Evolutionary conservation across 2,329 filamentous ascomycete genomes (phyloP), one percentile per base, ranked within the genome.

Genomic region (Stemphylium lycopersici): DNA sequence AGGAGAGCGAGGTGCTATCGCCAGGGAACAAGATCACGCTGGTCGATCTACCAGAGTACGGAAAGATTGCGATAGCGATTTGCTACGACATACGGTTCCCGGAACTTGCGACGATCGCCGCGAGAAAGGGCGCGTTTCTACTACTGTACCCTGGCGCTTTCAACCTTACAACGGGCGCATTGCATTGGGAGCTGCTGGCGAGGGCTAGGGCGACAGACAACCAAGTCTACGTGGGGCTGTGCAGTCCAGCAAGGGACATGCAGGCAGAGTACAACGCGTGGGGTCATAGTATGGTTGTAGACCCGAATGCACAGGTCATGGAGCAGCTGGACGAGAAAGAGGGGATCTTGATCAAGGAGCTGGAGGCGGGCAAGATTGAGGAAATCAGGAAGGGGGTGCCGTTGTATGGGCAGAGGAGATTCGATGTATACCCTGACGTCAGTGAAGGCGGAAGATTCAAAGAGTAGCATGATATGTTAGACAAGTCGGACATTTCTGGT

Each of bases 41-140:
- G 3, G 82, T 98, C 22, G 90, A 96, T 62, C 80, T 97, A 26
- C 91, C 93, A 3, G 91, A 90, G 62, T 96, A 96, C 75, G 95
- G 95, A 55, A 89, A 86, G 73, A 85, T 99, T 58, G 92, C 86
- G 4, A 80, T 99, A 3, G 93, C 90, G 29, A 98, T 99, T 72
- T 99, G 95, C 83, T 99, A 99, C 79, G 95, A 99, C 77, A 86
- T 99, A 50, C 91, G 95, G 36, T 99, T 99, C 80, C 93, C 95
- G 0, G 95, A 98, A 78, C 82, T 96, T 10, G 95, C 92, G 3
- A 95, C 86, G 72, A 88, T 98, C 52, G 93, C 93, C 0, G 91
- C 93, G 16, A 84, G 95, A 29, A 87, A 87, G 63, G 92, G 89
- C n/a, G 89, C 87, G 53, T 99, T 99, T 75, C 83, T 91, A 40